Base-by-base conservation (phyloP, 129 eudicot species). In the Tagetes patula region DNA sequence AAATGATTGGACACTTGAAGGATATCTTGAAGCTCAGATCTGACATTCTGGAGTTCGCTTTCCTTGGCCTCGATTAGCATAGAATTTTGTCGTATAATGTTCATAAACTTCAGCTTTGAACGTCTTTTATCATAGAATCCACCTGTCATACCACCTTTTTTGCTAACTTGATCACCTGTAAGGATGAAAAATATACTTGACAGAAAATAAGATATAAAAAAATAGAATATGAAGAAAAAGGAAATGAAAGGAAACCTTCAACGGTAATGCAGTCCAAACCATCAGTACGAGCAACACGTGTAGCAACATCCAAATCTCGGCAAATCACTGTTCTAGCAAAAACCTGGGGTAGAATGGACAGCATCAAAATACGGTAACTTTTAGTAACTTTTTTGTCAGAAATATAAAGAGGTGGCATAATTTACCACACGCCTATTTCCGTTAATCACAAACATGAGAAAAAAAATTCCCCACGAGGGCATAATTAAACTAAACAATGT, bases 101-200 rank as follows among this genome's bases (percentile, higher is more conserved):
- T 95, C 96, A 90, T 90, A 75, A 90, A 85, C 82, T 85, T 95
- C 73, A 95, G 78, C 80, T 86, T 95, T 59, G 99, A 95, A 65
- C 96, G 89, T 81, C 94, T 85, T 78, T 84, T 47, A 80, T 95
- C 99, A 83, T 95, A 95, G 79, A 90, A 95, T 56, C 99, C 99
- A 31, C 99, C 99, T 45, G 97, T 95, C 99, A 95, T 95, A 45
- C 97, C 99, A 90, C 99, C 99, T 80, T 90, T 95, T 84, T 95
- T 95, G 89, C 95, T 95, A 69, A 95, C 99, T 83, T 95, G 99
- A 64, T 95, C 99, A 71, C 99, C 99, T 95, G 81, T 38, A 75
- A 50, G 52, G 52, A 69, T 72, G 27, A 67, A 74, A 37, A 27
- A 60, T 64, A 41, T 77, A 69, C 52, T 61, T 42, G 42, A 43